phyloP scores from a whole-genome alignment of 2,329 filamentous ascomycete genomes.

The Microsporum ferrugineum region DNA sequence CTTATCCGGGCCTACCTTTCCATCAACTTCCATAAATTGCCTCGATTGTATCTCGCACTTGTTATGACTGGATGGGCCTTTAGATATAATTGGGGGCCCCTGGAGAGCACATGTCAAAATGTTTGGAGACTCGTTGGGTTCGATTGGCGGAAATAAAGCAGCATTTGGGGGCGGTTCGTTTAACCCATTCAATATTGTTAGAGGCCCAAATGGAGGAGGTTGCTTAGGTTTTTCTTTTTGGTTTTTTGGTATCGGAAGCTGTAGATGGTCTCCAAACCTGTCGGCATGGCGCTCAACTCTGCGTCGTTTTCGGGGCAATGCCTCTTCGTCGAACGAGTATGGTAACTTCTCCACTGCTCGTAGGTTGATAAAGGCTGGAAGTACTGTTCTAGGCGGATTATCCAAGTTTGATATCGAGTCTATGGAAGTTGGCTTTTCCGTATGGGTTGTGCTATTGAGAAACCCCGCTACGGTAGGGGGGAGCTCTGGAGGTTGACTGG shows the following conservation, averaged over 20 bases:
- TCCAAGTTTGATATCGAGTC: slow-evolving; percentile 20
- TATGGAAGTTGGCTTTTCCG: slow-evolving; percentile 22
- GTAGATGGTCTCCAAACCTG: slow-evolving; percentile 34
- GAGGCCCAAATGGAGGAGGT: slow-evolving; percentile 33
- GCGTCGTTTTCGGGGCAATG: slow-evolving; percentile 30
- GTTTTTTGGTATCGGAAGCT: slow-evolving; percentile 38
- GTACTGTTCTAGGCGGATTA: slow-evolving; percentile 30
- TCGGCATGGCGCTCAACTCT: slow-evolving; percentile 33
- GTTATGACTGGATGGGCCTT: not conserved
- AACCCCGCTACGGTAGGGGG: slow-evolving; percentile 26
- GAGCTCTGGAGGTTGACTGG: slow-evolving; percentile 27
- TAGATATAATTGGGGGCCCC: not conserved
- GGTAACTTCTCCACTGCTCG: slow-evolving; percentile 36
- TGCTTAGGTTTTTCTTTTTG: slow-evolving; percentile 32
- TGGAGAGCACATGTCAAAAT: slow-evolving; percentile 24
- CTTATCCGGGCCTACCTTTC: not conserved
- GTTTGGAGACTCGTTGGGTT: slow-evolving; percentile 35
- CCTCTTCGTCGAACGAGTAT: slow-evolving; percentile 31
- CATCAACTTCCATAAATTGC: slow-evolving; percentile 7
- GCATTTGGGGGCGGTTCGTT: slow-evolving; percentile 54
- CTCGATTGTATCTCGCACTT: slow-evolving; percentile 9
- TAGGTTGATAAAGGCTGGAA: slow-evolving; percentile 39
- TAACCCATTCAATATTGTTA: slow-evolving; percentile 46
- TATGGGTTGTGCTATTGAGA: slow-evolving; percentile 22
- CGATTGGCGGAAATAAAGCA: slow-evolving; percentile 50